Evolutionary conservation across 2,329 filamentous ascomycete genomes (phyloP), one percentile per base, ranked within the genome.

Genomic region (Cladosporium halotolerans): DNA sequence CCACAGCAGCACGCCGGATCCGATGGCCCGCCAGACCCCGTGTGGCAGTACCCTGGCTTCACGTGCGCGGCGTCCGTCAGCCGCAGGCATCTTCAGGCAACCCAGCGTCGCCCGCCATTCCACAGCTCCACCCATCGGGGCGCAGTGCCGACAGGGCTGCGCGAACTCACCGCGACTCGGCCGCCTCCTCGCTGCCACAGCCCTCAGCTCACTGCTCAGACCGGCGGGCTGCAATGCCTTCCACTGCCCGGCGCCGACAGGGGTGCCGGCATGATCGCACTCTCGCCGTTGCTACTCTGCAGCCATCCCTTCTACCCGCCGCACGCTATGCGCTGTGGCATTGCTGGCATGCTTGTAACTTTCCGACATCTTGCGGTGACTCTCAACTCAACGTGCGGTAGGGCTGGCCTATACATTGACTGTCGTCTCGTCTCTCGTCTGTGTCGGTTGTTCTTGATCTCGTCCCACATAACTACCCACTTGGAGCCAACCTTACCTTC

Each of bases 381-480:
- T 18, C 23, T 32, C 4, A 13, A 16, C 9, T 31, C 19, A 19
- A 44, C 16, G 33, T 44, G 39, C 40, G 40, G 40, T 44, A 51
- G 44, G 48, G 40, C 32, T 19, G 38, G 11, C 16, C 48, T 51
- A 51, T 51, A 51, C 48, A 51, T 39, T 39, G 6, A 44, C 44
- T 18, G 11, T 31, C 40, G 13, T 44, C 32, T 19, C 40, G 16
- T 44, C 48, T 44, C 40, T 16, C n/a, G 23, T 28, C 23, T 28
- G 7, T 7, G 23, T 28, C 7, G 23, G 5, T 28, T 28, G 23
- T 28, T 28, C 23, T 28, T 28, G 23, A 28, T 28, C 23, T 28
- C 23, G 5, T 28, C 23, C 23, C 5, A 28, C 23, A 28, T 5
- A 18, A 18, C 16, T 18, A 28, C 3, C 23, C 5, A 28, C 23